phyloP scores from a whole-genome alignment of 306 rosid genomes.

The Malus domestica region DNA sequence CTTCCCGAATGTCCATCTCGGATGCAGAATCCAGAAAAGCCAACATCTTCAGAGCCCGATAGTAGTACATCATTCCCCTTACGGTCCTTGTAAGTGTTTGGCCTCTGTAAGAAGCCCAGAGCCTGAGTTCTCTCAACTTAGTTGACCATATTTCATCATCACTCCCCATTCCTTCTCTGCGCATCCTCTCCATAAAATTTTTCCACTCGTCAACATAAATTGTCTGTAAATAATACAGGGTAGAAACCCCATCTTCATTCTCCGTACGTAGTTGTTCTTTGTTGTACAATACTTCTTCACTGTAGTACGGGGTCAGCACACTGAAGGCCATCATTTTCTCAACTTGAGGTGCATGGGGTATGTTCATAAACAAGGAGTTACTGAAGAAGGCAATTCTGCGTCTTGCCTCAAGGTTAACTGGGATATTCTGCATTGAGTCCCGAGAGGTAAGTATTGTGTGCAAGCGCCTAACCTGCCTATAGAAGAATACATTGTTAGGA shows the following conservation, averaged over 20 bases:
- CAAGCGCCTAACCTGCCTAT: conserved; percentile 78
- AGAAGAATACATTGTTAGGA: conserved; percentile 53
- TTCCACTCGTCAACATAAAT: conserved; percentile 91
- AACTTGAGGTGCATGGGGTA: conserved; percentile 97
- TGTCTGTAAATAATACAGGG: conserved; percentile 74
- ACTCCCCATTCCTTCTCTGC: conserved; percentile 63
- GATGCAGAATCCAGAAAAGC: conserved; percentile 93
- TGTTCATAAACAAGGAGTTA: conserved; percentile 89
- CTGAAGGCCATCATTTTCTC: conserved; percentile 99
- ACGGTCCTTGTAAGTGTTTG: conserved; percentile 90
- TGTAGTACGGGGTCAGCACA: conserved; percentile 88
- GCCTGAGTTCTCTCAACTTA: conserved; percentile 78
- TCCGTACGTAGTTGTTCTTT: conserved; percentile 80
- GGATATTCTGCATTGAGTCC: conserved; percentile 85
- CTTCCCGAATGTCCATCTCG: conserved; percentile 88
- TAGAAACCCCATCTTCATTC: conserved; percentile 91
- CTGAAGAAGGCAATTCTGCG: conserved; percentile 92
- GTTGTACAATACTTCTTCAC: conserved; percentile 70
- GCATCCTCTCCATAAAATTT: conserved; percentile 90
- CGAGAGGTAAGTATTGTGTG: conserved; percentile 80
- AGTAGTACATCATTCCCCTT: conserved; percentile 97
- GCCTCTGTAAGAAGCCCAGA: conserved; percentile 95
- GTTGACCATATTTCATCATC: conserved; percentile 76
- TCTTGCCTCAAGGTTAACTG: conserved; percentile 92
- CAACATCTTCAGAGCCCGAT: conserved; percentile 89